Evolutionary conservation across 1,284 basidiomycete species (phyloP).

Genomic region (Cryptococcus wingfieldii): DNA sequence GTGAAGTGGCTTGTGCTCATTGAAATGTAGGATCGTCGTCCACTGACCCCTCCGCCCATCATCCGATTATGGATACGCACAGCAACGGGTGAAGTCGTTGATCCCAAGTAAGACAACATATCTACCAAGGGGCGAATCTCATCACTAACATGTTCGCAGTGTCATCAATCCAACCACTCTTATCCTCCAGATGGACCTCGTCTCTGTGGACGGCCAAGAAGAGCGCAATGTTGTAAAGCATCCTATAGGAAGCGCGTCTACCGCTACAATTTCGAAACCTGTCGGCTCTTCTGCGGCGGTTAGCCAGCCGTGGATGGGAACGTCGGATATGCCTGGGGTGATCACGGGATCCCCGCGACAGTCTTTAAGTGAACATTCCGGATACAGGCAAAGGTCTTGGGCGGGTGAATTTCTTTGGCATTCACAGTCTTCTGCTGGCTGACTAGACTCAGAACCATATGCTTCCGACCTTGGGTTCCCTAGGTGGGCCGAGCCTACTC

Average conservation of each 20-base stretch:
- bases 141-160: conserved; percentile 48
- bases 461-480: neutral
- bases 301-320: neutral
- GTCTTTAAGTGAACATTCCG: neutral
- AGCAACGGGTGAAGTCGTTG: conserved; percentile 60
- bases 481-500: neutral
- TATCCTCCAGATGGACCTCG: conserved; percentile 79
- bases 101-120: conserved; percentile 63
- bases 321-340: neutral
- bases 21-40: conserved; percentile 69
- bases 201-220: conserved; percentile 71
- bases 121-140: neutral
- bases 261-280: neutral
- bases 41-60: conserved; percentile 82
- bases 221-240: conserved; percentile 83
- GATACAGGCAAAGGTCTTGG: too few relatives aligned
- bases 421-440: neutral
- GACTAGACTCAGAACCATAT: neutral
- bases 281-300: neutral
- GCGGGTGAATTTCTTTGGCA: neutral
- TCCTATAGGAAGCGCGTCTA: conserved; percentile 51
- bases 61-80: conserved; percentile 42
- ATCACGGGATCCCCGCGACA: conserved; percentile 5
- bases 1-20: neutral
- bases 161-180: conserved; percentile 80